These are phyloP conservation scores for Baeospora myosura DNA, from an alignment of 1,284 basidiomycete genomes.

Conservation along the genomic window DNA sequence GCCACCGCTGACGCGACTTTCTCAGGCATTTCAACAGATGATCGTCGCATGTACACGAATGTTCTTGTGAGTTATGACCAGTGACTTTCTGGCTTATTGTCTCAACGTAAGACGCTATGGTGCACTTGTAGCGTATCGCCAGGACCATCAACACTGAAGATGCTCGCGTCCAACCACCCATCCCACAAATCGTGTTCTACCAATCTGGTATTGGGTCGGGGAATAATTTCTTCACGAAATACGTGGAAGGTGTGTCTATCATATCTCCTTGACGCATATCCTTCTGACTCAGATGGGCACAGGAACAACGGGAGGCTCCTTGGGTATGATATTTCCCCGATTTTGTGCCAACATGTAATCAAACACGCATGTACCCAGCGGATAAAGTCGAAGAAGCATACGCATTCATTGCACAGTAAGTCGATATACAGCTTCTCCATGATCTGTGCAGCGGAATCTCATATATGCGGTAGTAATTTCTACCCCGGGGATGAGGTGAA, in stretches of 20 bases:
- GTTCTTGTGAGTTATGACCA: slow-evolving; percentile 38
- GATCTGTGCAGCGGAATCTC: neutral
- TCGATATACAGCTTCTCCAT: slow-evolving; percentile 8
- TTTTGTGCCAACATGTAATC: neutral
- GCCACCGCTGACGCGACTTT: neutral
- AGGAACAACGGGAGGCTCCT: slow-evolving; percentile 53
- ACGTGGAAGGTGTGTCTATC: slow-evolving; percentile 34
- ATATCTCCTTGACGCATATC: neutral
- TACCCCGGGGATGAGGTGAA: slow-evolving; percentile 60
- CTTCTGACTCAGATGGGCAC: neutral
- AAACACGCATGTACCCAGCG: slow-evolving; percentile 27
- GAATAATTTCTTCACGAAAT: slow-evolving; percentile 47
- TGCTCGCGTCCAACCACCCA: slow-evolving; percentile 35
- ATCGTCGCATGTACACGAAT: slow-evolving; percentile 56
- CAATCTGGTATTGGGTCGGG: slow-evolving; percentile 64
- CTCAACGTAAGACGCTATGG: neutral
- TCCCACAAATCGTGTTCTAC: slow-evolving; percentile 64
- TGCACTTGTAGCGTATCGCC: slow-evolving; percentile 32
- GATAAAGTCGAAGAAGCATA: slow-evolving; percentile 70
- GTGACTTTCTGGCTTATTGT: neutral
- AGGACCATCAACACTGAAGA: slow-evolving; percentile 55
- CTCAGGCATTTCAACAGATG: slow-evolving; percentile 32
- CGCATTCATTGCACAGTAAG: slow-evolving; percentile 67
- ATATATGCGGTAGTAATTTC: slow-evolving; percentile 46
- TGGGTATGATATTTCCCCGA: slow-evolving; percentile 37